Base-by-base conservation (phyloP, 208 protist species). In the Leishmania turanica region DNA sequence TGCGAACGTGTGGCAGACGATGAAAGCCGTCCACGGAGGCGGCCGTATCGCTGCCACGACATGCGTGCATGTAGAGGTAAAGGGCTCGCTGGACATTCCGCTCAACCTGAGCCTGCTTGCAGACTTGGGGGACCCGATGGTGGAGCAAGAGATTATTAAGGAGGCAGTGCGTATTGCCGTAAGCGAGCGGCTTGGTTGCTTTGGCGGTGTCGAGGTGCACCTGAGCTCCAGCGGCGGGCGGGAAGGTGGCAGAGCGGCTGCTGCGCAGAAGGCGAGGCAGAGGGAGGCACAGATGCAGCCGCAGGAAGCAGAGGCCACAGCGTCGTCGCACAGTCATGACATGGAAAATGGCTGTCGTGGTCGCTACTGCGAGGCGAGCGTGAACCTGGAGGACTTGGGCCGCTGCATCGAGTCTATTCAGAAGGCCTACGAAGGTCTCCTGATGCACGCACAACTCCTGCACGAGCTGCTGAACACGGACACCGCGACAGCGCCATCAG, bases 111-210 rank as follows among this genome's bases (percentile, higher is more conserved):
- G 79, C 71, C 62, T 92, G 24, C 87, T 96, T n/a, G 76, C 87
- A 17, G 84, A 77, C 31, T 71, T 97, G 17, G 81, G 87, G 42
- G 94, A 97, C 69, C 80, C 86, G 9, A 47, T 86, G 34, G 68
- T 97, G 76, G 87, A 94, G 84, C 78, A 85, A 34, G 89, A 92
- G 27, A 93, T 97, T 21, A 64, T 95, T 34, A 75, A 88, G 77
- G 94, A 97, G 77, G 88, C 90, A 8, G 86, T 91, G 19, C 84
- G 84, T 15, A 81, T 96, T 31, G 87, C 90, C 0, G 87, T 97
- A 42, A 85, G 84, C n/a, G 92, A 97, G 78, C 82, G 83, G 40
- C 79, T 97, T 5, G 90, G 90, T 53, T 88, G 87, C 78, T 96
- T 97, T 80, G 90, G 93, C 45, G 77, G 71, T 24, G 78, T 94